Percentiles rank a stretch among this genome's conserved stretches.
Evolutionary conservation across 768 basidiomycete genomes (phyloP).

Genomic region (Trametes meyenii): DNA sequence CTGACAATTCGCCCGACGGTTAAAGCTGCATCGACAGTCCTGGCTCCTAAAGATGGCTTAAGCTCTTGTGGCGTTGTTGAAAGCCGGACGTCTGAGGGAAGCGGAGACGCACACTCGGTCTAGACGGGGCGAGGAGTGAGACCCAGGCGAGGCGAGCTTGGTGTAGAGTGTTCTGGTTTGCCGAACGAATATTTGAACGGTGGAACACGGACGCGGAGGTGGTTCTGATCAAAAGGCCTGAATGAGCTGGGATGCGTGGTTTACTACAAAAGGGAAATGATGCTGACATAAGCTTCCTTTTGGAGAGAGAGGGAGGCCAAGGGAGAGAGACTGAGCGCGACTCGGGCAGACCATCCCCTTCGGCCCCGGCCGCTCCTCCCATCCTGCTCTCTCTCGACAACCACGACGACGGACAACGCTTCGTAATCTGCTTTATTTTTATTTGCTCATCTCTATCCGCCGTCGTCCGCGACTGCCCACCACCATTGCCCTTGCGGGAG

Average conservation of each 20-base stretch:
- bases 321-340: neutral
- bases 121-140: neutral
- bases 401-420: neutral
- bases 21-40: too few relatives aligned
- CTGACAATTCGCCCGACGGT: too few relatives aligned
- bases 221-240: too few relatives aligned
- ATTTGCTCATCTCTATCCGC: neutral
- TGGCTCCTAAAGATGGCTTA: too few relatives aligned
- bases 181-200: neutral
- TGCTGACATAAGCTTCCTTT: neutral
- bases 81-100: too few relatives aligned
- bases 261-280: neutral
- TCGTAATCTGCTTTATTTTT: neutral
- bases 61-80: too few relatives aligned
- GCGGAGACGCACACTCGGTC: neutral
- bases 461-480: neutral
- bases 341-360: neutral
- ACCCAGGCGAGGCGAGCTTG: neutral
- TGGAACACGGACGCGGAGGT: neutral
- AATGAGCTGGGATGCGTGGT: neutral
- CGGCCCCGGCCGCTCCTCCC: neutral
- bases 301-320: neutral
- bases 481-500: neutral
- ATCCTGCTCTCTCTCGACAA: neutral
- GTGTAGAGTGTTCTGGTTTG: slow-evolving; percentile 14